These are phyloP conservation scores for Zalaria sp. DNA, from an alignment of 2,329 filamentous ascomycete genomes.

Conservation along the genomic window DNA sequence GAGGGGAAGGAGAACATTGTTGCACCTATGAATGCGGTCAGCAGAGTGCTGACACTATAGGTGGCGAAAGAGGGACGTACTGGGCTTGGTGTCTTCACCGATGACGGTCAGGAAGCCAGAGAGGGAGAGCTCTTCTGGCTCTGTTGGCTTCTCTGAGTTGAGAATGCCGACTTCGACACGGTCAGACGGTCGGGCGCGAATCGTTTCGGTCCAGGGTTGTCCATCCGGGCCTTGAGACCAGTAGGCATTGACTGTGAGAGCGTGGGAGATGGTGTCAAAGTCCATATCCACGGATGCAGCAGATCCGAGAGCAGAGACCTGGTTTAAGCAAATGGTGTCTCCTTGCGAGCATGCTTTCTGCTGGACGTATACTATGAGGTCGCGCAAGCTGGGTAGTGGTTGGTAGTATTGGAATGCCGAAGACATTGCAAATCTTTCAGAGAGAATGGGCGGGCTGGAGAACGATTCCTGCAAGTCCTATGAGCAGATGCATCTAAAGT, in stretches of 20 bases:
- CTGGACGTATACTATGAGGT: constrained; percentile 1
- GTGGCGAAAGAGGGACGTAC: constrained; percentile 22
- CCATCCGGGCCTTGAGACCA: constrained; percentile 33
- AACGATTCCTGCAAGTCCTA: constrained; percentile 9
- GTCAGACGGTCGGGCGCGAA: constrained; percentile 16
- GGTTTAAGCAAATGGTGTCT: constrained; percentile 32
- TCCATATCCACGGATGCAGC: constrained; percentile 63
- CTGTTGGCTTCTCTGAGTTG: constrained; percentile 47
- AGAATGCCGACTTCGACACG: constrained; percentile 74
- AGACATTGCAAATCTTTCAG: constrained; percentile 47
- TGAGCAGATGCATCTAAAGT: background rate
- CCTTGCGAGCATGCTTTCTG: background rate
- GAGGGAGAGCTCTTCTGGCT: constrained; percentile 62
- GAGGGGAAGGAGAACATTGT: constrained; percentile 75
- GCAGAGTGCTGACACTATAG: constrained; percentile 4
- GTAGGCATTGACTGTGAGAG: constrained; percentile 49
- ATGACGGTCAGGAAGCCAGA: constrained; percentile 67
- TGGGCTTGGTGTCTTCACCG: constrained; percentile 56
- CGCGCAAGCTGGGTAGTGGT: constrained; percentile 32
- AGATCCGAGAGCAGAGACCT: constrained; percentile 31
- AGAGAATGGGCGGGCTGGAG: constrained; percentile 32
- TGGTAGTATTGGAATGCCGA: constrained; percentile 59
- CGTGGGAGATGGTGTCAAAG: constrained; percentile 54
- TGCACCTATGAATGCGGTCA: constrained; percentile 34
- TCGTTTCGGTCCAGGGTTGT: constrained; percentile 31